Conservation (phyloP, 1,284 basidiomycete genomes). For the Leccinum griseonigrum region DNA sequence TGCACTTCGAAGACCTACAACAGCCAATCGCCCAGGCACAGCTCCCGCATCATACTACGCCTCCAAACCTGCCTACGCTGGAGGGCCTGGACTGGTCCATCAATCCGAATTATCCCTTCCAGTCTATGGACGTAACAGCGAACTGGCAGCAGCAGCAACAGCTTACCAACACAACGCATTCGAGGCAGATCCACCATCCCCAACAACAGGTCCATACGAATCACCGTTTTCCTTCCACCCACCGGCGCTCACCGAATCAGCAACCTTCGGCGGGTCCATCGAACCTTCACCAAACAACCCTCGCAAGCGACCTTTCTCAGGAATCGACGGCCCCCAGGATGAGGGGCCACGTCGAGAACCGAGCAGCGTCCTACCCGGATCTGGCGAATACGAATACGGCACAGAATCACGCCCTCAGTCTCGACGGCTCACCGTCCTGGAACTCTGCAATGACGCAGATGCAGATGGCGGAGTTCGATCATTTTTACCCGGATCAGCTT, state of each 20-base stretch:
- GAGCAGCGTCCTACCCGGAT: conserved; percentile 26
- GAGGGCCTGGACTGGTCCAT: conserved; percentile 52
- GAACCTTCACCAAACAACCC: conserved; percentile 41
- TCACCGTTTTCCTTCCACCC: conserved; percentile 82
- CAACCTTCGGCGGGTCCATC: conserved; percentile 29
- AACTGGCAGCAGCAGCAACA: conserved; percentile 33
- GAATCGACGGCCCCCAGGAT: conserved; percentile 50
- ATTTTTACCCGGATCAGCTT: conserved; percentile 38
- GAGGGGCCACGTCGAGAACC: conserved; percentile 39
- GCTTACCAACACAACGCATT: conserved; percentile 30
- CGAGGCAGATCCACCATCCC: conserved; percentile 33
- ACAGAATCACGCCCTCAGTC: conserved; percentile 70
- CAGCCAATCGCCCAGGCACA: conserved; percentile 57
- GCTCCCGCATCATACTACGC: conserved; percentile 57
- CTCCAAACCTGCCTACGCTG: conserved; percentile 42
- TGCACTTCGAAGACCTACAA: conserved; percentile 42
- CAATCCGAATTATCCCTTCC: conserved; percentile 43
- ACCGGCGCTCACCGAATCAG: conserved; percentile 48
- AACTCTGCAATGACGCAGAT: conserved; percentile 72
- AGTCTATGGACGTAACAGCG: conserved; percentile 37
- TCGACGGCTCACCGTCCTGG: conserved; percentile 78
- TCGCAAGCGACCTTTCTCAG: conserved; percentile 63
- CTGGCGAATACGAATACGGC: conserved; percentile 56
- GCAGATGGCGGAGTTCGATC: conserved; percentile 37
- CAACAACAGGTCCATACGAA: conserved; percentile 38